Evolutionary conservation across 257 asterid genomes (phyloP).

Genomic region (Nicotiana knightiana): DNA sequence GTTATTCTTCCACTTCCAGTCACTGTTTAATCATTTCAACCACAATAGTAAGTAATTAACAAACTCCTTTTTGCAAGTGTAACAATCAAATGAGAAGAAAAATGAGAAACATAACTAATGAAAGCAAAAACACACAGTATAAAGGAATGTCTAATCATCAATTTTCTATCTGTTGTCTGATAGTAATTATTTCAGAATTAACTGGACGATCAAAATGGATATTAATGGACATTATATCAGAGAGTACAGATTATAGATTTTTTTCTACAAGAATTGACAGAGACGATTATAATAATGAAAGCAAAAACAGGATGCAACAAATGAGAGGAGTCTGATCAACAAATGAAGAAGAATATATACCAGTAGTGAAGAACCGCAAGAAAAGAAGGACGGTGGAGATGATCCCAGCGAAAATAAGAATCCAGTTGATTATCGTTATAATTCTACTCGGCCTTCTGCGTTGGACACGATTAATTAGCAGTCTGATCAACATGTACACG

Average conservation of each 20-base stretch:
- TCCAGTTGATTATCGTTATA: not conserved
- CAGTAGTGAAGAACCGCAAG: not conserved
- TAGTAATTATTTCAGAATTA: no score
- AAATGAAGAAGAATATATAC: not conserved
- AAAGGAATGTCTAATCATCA: no score
- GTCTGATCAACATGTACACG: not conserved
- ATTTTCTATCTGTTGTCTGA: no score
- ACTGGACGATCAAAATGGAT: no score
- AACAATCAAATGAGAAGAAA: not conserved
- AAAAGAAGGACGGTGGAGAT: not conserved
- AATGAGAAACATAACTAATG: not conserved
- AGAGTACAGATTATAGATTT: no score
- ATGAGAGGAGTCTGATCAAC: no score
- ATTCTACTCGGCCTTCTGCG: not conserved
- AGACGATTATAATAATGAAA: no score
- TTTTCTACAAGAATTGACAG: not conserved
- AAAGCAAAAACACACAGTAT: no score
- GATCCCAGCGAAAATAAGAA: not conserved
- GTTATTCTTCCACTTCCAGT: not conserved
- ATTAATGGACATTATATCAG: no score
- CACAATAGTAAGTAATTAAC: not conserved
- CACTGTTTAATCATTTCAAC: not conserved
- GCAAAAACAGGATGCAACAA: no score
- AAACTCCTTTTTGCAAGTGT: not conserved
- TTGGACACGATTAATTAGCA: not conserved